A percentile compares a stretch with the other conserved stretches of the same genome.
These are phyloP conservation scores for Barnettozyma sucrosica DNA, from an alignment of 805 yeast genomes.

Conservation along the genomic window DNA sequence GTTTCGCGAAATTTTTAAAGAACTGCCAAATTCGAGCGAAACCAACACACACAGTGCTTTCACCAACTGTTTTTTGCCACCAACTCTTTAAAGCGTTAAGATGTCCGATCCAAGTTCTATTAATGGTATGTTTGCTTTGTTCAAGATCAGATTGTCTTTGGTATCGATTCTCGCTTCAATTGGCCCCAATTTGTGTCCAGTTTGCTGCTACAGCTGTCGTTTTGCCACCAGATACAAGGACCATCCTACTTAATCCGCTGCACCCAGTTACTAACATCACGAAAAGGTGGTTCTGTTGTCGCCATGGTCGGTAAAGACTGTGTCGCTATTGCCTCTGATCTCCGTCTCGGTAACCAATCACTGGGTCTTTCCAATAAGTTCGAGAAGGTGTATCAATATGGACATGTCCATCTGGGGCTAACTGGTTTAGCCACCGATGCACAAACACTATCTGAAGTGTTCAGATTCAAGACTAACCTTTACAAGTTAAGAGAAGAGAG, in stretches of 20 bases:
- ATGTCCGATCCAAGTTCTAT: conserved; percentile 80
- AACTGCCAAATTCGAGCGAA: neutral
- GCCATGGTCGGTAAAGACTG: conserved; percentile 99
- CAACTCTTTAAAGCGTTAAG: neutral
- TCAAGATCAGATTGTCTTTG: neutral
- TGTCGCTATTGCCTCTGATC: conserved; percentile 94
- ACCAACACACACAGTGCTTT: neutral
- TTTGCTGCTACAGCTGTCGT: neutral
- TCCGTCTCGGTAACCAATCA: conserved; percentile 90
- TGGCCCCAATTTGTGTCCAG: neutral
- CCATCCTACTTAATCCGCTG: neutral
- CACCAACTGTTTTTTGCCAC: neutral
- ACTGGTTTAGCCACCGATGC: conserved; percentile 97
- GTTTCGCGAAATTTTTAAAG: conserved; percentile 1
- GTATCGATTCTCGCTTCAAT: neutral
- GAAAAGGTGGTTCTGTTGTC: conserved; percentile 84
- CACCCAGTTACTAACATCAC: conserved; percentile 7
- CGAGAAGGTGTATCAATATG: conserved; percentile 85
- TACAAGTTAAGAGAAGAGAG: conserved; percentile 91
- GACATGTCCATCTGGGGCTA: conserved; percentile 81
- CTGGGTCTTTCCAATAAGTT: conserved; percentile 88
- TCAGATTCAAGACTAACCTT: conserved; percentile 79
- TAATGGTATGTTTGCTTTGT: conserved; percentile 46
- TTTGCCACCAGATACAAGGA: neutral
- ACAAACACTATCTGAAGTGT: conserved; percentile 65